Percentiles rank a stretch among this genome's conserved stretches.
phyloP scores from a whole-genome alignment of 106 monocot species.

The Alisma plantagoaquatica region DNA sequence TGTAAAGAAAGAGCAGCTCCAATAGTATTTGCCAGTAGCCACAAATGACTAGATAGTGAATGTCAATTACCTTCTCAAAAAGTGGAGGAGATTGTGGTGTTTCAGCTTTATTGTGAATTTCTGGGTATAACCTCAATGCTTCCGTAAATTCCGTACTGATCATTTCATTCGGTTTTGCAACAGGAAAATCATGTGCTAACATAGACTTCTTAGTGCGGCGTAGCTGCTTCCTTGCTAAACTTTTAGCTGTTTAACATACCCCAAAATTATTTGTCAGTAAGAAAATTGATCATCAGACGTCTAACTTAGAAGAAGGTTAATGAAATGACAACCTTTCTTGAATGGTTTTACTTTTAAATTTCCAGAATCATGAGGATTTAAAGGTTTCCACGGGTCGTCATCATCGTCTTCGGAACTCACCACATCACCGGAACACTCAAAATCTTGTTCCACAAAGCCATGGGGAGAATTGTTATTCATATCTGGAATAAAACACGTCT shows the following conservation, averaged over 20 bases:
- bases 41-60: too few relatives aligned
- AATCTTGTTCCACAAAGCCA: constrained; percentile 19
- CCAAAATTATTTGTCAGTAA: too few relatives aligned
- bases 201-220: constrained; percentile 14
- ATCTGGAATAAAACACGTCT: constrained; percentile 17
- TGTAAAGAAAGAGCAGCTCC: too few relatives aligned
- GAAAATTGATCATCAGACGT: too few relatives aligned
- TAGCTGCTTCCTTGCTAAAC: constrained; percentile 27
- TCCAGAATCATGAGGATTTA: constrained; percentile 93
- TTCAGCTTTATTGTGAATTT: constrained; percentile 14
- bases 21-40: too few relatives aligned
- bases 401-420: constrained; percentile 46
- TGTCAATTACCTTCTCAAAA: constrained; percentile 90
- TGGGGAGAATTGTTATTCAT: constrained; percentile 13
- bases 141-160: constrained; percentile 35
- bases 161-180: constrained; percentile 51
- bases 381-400: constrained; percentile 87
- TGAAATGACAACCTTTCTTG: constrained; percentile 73
- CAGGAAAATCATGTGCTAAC: constrained; percentile 52
- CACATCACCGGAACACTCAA: constrained; percentile 22
- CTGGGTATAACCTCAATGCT: constrained; percentile 18
- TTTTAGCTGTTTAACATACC: constrained; percentile 45
- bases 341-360: constrained; percentile 71
- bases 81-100: constrained; percentile 35
- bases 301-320: too few relatives aligned